Evolutionary conservation across 2,329 filamentous ascomycete species (phyloP).

Genomic region (Phialophora tarda): DNA sequence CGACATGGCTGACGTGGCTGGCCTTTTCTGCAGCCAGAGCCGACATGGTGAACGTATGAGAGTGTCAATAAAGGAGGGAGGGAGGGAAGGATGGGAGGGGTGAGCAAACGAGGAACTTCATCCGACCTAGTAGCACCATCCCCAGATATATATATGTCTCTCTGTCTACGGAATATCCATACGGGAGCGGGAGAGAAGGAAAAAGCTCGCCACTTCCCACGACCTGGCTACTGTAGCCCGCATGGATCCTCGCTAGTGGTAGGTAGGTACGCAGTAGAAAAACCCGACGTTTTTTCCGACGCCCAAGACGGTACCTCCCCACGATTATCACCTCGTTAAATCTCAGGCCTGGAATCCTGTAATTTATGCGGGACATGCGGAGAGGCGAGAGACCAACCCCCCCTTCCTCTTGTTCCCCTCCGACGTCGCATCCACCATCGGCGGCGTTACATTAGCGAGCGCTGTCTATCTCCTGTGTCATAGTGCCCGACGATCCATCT

Average conservation of each 20-base stretch:
- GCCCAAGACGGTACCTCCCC: neutral
- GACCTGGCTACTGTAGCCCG: neutral
- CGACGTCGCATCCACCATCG: neutral
- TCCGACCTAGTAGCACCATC: neutral
- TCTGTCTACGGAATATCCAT: neutral
- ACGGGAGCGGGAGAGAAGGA: neutral
- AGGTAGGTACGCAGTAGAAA: neutral
- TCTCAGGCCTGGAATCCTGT: neutral
- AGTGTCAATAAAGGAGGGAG: neutral
- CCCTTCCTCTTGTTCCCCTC: neutral
- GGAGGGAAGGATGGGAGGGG: neutral
- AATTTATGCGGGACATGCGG: neutral
- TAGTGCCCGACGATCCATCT: neutral
- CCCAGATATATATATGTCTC: neutral
- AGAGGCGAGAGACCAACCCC: neutral
- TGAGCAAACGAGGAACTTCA: neutral
- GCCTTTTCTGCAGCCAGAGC: neutral
- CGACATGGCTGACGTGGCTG: neutral
- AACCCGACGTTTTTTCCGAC: slow-evolving; percentile 15
- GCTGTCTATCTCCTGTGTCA: neutral
- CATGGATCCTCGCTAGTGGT: neutral
- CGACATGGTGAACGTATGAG: neutral
- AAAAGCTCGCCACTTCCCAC: neutral
- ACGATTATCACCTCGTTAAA: neutral
- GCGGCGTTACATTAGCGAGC: neutral